Conservation (phyloP, 2,329 filamentous ascomycete species). For the Cytospora piceae region DNA sequence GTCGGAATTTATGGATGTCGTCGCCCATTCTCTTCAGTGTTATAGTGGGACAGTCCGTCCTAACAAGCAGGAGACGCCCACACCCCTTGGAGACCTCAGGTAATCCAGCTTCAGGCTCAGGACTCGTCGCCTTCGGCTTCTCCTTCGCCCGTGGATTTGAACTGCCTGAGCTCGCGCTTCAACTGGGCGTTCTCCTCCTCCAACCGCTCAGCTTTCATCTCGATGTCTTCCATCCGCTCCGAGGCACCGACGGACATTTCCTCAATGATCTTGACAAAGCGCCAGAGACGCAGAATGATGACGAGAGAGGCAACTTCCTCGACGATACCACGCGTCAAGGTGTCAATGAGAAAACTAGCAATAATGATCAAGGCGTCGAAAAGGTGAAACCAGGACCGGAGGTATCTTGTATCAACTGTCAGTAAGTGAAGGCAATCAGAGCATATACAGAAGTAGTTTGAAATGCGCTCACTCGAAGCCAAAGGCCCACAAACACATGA, state of each 20-base stretch:
- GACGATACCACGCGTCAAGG: slow-evolving; percentile 60
- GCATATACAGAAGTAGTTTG: slow-evolving; percentile 6
- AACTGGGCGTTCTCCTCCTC: slow-evolving; percentile 50
- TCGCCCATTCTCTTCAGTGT: background rate
- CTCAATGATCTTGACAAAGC: slow-evolving; percentile 72
- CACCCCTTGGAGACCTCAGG: background rate
- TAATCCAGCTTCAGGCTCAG: background rate
- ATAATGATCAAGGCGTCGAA: slow-evolving; percentile 68
- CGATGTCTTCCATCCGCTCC: slow-evolving; percentile 64
- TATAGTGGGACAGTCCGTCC: background rate
- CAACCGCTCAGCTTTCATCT: slow-evolving; percentile 55
- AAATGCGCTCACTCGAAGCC: slow-evolving; percentile 54
- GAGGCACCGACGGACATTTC: slow-evolving; percentile 66
- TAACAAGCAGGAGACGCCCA: background rate
- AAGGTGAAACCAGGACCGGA: slow-evolving; percentile 61
- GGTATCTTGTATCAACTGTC: slow-evolving; percentile 49
- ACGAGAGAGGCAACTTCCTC: slow-evolving; percentile 70
- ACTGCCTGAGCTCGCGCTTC: slow-evolving; percentile 31
- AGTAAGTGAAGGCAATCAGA: background rate
- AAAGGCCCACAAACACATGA: slow-evolving; percentile 63
- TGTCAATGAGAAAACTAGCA: slow-evolving; percentile 63
- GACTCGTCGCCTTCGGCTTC: background rate
- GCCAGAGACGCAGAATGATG: slow-evolving; percentile 68
- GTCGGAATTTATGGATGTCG: background rate
- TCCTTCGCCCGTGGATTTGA: slow-evolving; percentile 2